Evolutionary conservation across 169 alveolate genomes (phyloP).

Genomic region (Plasmodium knowlesi): DNA sequence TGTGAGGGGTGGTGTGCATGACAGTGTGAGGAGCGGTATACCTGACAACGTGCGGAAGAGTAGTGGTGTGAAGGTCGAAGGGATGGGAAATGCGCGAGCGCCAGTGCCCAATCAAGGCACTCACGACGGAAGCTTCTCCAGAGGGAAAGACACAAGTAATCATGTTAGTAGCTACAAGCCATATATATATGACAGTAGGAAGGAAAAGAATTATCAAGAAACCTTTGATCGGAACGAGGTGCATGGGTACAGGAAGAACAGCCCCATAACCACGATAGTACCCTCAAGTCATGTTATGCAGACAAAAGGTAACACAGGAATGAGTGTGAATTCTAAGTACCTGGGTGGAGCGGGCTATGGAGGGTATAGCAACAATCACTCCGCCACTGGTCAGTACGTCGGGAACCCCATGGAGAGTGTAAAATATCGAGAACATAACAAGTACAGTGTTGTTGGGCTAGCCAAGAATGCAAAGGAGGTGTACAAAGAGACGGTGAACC

Average conservation of each 20-base stretch:
- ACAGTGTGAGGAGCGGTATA: background rate
- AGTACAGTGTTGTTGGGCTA: background rate
- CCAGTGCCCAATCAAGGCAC: conserved; percentile 14
- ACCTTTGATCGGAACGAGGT: conserved; percentile 1
- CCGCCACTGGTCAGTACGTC: conserved; percentile 6
- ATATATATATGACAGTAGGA: conserved; percentile 21
- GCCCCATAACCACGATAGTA: conserved; percentile 1
- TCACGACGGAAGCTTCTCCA: conserved; percentile 4
- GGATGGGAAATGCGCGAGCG: background rate
- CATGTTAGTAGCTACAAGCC: conserved; percentile 16
- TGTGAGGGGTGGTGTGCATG: background rate
- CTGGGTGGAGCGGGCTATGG: background rate
- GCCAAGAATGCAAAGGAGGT: conserved; percentile 10
- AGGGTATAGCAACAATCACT: conserved; percentile 3
- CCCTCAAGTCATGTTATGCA: conserved; percentile 21
- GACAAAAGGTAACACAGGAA: conserved; percentile 1
- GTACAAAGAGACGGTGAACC: conserved; percentile 49
- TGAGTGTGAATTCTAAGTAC: conserved; percentile 8
- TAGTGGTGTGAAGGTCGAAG: background rate
- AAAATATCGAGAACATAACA: conserved; percentile 7
- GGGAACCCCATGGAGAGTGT: background rate
- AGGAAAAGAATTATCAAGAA: conserved; percentile 14
- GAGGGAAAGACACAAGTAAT: conserved; percentile 42
- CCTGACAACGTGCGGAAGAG: background rate
- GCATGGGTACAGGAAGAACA: conserved; percentile 23